Evolutionary conservation across 2,329 filamentous ascomycete species (phyloP), one percentile per base, ranked within the genome.

Genomic region (Huntiella bhutanensis): DNA sequence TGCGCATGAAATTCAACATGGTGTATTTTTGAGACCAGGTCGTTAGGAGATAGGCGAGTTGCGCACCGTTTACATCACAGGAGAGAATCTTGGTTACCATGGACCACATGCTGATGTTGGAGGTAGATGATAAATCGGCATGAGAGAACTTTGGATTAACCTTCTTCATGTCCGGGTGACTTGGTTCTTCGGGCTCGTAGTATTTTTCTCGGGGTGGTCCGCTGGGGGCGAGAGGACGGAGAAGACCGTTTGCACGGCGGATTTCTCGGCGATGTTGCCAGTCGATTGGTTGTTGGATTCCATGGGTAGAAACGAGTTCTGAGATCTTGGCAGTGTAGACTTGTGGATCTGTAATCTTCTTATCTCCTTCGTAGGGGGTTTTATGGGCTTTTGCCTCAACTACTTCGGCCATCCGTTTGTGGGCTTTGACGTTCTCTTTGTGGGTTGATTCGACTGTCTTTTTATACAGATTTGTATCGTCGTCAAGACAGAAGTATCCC

Each of bases 61-160:
- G 43, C 10, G 44, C 52, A 2, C 55, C 45, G n/a, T 54, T 53
- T 5, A 57, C 34, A 43, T 54, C 49, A 36, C 51, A 53, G 8
- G 53, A 46, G 15, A 59, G 39, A 4, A 62, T 39, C 35, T 55
- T 52, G 1, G 49, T 41, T 4, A 58, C 47, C 1, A 53, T 54
- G 8, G 46, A 48, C 56, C 56, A 57, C 38, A 46, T 36, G 11
- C 19, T 15, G n/a, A 13, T 36, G 4, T 35, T 33, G 15, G 34
- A 8, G 11, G 13, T 16, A 2, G 10, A 5, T 11, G 36, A 28
- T 10, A 17, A 32, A 19, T 42, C 36, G 10, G 17, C 13, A 11
- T 13, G 10, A 17, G 10, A 15, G 13, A 15, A 38, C 13, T 16
- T 16, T 8, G 16, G 11, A 35, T 10, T n/a, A 3, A 8, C 22